Base-by-base conservation (phyloP, 2,329 filamentous ascomycete species). In the Epichloe aotearoae region DNA sequence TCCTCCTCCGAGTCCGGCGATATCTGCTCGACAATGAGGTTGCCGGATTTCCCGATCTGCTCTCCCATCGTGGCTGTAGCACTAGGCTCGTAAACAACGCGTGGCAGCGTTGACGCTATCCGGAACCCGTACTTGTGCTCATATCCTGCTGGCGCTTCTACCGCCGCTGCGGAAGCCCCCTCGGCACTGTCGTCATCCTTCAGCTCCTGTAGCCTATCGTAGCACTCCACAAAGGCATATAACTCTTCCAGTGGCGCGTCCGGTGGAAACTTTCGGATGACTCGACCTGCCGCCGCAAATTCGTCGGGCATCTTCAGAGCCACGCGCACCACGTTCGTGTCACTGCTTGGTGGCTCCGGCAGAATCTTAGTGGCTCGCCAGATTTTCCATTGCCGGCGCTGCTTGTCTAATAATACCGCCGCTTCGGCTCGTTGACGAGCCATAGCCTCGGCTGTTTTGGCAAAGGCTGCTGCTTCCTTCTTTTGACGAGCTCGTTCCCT, bases 191-290 rank as follows among this genome's bases (percentile, higher is more conserved):
- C 47, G 34, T 36, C 26, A 40, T 71, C 79, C 20, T 75, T 70
- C 0, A 88, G 88, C 58, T 57, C 56, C 37, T 76, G 66, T 3
- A 89, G 59, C 5, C 84, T 58, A 49, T 88, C 82, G 63, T 89
- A 84, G 68, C 91, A 97, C 63, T 98, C 93, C 2, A 97, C 89
- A 68, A 95, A 96, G 0, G 91, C 93, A 66, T 97, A 97, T 5
- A 98, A 70, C 61, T 96, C 89, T 63, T 97, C 91, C 38, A 97
- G 72, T 2, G 77, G 74, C 0, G 86, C 80, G n/a, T 80, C 73
- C 1, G 76, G 72, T 0, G 73, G 66, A 64, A 98, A 97, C 47
- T 79, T 79, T 41, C 91, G 78, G 51, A 95, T 79, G 2, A 95
- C 78, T 41, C 90, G 77, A 46, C 88, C 84, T 1, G 80, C 85